Conservation (phyloP, 2,329 filamentous ascomycete species). For the Sarocladiaceae sp. region DNA sequence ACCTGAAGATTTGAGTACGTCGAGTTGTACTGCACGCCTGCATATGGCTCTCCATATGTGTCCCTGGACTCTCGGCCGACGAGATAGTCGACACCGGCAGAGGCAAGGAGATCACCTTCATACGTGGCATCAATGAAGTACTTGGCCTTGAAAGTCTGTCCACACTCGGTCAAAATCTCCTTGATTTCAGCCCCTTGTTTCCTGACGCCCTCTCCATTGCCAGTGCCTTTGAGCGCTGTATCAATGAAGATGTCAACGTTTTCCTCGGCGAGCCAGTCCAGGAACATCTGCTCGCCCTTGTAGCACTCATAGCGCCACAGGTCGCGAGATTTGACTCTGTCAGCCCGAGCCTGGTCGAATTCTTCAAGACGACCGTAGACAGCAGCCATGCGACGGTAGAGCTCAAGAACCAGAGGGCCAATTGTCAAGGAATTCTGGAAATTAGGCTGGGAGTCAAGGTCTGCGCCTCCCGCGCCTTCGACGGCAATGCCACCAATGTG, state of each 20-base stretch:
- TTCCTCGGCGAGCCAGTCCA: constrained; percentile 14
- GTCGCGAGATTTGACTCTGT: constrained; percentile 12
- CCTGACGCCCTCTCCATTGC: constrained; percentile 7
- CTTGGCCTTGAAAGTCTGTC: constrained; percentile 8
- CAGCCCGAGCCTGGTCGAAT: constrained; percentile 12
- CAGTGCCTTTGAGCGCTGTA: background rate
- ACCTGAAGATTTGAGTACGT: no score
- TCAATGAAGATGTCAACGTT: constrained; percentile 9
- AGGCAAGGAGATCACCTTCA: constrained; percentile 19
- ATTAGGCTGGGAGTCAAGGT: constrained; percentile 16
- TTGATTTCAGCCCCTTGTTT: constrained; percentile 9
- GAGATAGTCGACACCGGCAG: constrained; percentile 12
- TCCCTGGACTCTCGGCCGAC: constrained; percentile 13
- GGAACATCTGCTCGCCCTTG: constrained; percentile 15
- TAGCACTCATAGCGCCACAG: constrained; percentile 17
- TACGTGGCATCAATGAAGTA: constrained; percentile 20
- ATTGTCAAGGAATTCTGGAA: constrained; percentile 13
- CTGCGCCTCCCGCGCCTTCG: constrained; percentile 16
- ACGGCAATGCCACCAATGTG: no score
- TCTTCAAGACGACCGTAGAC: constrained; percentile 13
- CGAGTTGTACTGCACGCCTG: no score
- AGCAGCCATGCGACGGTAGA: constrained; percentile 15
- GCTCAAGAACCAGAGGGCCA: constrained; percentile 14
- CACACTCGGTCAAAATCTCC: constrained; percentile 9
- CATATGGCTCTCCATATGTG: no score